Conservation (phyloP, 2,329 filamentous ascomycete species). For the Pseudogymnoascus sp. region DNA sequence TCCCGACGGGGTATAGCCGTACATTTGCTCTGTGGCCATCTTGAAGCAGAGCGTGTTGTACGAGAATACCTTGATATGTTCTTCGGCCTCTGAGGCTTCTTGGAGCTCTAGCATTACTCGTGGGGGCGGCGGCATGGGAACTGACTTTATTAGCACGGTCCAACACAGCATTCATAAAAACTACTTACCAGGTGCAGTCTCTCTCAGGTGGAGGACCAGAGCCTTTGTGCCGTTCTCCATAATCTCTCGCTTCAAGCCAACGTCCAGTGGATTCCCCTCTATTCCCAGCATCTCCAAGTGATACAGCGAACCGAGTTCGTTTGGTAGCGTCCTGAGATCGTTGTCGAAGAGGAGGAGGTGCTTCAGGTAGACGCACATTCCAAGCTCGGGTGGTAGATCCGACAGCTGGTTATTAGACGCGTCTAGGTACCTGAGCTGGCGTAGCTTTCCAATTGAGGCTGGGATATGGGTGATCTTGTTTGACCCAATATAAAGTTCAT, state of each 20-base stretch:
- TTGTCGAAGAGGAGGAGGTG: slow-evolving; percentile 87
- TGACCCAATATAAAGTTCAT: slow-evolving; percentile 85
- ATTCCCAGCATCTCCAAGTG: slow-evolving; percentile 83
- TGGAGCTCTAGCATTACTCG: slow-evolving; percentile 74
- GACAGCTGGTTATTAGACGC: slow-evolving; percentile 80
- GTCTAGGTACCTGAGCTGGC: slow-evolving; percentile 75
- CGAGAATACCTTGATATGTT: slow-evolving; percentile 77
- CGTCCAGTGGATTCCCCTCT: slow-evolving; percentile 79
- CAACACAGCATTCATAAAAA: neutral
- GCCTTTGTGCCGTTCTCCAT: slow-evolving; percentile 82
- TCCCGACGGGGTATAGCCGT: slow-evolving; percentile 80
- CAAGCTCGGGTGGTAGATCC: slow-evolving; percentile 79
- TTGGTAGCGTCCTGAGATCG: slow-evolving; percentile 70
- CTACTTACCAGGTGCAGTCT: slow-evolving; percentile 71
- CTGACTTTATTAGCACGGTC: slow-evolving; percentile 37
- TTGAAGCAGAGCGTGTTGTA: slow-evolving; percentile 97
- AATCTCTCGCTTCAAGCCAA: slow-evolving; percentile 69
- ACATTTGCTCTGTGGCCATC: slow-evolving; percentile 75
- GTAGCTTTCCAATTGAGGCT: slow-evolving; percentile 69
- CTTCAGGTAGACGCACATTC: slow-evolving; percentile 92
- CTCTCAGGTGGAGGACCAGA: slow-evolving; percentile 73
- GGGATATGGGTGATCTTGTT: slow-evolving; percentile 83
- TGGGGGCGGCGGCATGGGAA: slow-evolving; percentile 66
- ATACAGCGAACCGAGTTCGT: slow-evolving; percentile 81
- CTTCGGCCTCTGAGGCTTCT: slow-evolving; percentile 45